A percentile compares a stretch with the other conserved stretches of the same genome.
Evolutionary conservation across 176 grass and related monocot species (phyloP).

Genomic region (Musa troglodytarum): DNA sequence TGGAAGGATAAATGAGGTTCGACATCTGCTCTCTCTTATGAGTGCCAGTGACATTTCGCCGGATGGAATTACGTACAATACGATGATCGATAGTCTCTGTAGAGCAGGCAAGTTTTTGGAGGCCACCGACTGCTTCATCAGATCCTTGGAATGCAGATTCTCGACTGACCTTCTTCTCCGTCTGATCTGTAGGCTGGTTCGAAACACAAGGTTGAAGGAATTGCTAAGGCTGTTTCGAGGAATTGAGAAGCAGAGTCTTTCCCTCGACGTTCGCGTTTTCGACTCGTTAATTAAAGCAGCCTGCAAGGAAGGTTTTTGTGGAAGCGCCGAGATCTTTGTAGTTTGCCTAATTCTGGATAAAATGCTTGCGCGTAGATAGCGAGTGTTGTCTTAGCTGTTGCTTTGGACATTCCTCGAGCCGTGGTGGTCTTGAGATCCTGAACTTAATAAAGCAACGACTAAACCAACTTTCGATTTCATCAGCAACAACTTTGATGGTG

Average conservation of each 20-base stretch:
- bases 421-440: not conserved
- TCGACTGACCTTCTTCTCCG: slow-evolving; percentile 36
- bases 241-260: slow-evolving; percentile 31
- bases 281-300: slow-evolving; percentile 36
- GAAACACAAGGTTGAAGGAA: slow-evolving; percentile 36
- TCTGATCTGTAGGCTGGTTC: slow-evolving; percentile 48
- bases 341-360: slow-evolving; percentile 45
- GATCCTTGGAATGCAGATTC: slow-evolving; percentile 37
- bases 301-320: slow-evolving; percentile 50
- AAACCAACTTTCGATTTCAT: not conserved
- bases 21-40: slow-evolving; percentile 35
- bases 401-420: not conserved
- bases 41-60: slow-evolving; percentile 22
- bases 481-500: not conserved
- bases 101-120: slow-evolving; percentile 32
- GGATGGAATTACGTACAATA: slow-evolving; percentile 58
- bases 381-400: slow-evolving; percentile 7
- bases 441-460: not conserved
- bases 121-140: slow-evolving; percentile 36
- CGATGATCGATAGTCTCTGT: slow-evolving; percentile 49
- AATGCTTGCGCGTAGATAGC: slow-evolving; percentile 44
- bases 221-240: slow-evolving; percentile 24
- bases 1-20: slow-evolving; percentile 26
- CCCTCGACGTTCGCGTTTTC: slow-evolving; percentile 32
- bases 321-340: slow-evolving; percentile 24